phyloP scores from a whole-genome alignment of 2,329 filamentous ascomycete genomes.

The Aureobasidium sp. region DNA sequence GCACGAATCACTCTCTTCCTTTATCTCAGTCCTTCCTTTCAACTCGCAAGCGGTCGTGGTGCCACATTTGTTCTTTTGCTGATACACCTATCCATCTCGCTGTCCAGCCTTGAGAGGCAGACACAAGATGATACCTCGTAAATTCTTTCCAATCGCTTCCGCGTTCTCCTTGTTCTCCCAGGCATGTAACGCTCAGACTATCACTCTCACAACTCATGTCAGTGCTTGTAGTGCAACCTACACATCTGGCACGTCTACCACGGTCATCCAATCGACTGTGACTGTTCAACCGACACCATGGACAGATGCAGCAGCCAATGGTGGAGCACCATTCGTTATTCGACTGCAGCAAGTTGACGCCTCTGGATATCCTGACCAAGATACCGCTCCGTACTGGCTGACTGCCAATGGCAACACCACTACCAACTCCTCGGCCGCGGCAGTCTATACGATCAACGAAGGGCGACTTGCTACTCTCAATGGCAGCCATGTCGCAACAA shows the following conservation, averaged over 20 bases:
- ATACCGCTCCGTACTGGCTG: constrained; percentile 22
- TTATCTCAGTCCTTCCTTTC: constrained; percentile 8
- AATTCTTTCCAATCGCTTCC: not conserved
- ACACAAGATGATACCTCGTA: constrained; percentile 4
- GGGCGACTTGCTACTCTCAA: constrained; percentile 22
- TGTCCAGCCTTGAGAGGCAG: not conserved
- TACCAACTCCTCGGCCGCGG: constrained; percentile 24
- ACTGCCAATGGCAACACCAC: constrained; percentile 30
- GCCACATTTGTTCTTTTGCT: not conserved
- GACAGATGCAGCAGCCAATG: constrained; percentile 26
- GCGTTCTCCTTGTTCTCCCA: constrained; percentile 9
- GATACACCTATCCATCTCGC: not conserved
- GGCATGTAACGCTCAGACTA: constrained; percentile 12
- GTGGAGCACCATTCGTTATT: constrained; percentile 28
- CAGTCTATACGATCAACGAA: constrained; percentile 26
- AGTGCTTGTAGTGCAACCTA: constrained; percentile 15
- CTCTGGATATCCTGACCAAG: constrained; percentile 14
- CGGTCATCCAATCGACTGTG: constrained; percentile 26
- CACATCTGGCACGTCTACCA: constrained; percentile 13
- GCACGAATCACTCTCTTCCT: constrained; percentile 1
- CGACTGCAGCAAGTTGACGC: constrained; percentile 23
- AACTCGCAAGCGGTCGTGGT: not conserved
- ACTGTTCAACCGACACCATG: constrained; percentile 24
- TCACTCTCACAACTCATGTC: constrained; percentile 18
- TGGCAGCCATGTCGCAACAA: constrained; percentile 24